phyloP scores from a whole-genome alignment of 1,284 basidiomycete genomes.

The Sporisorium sorghi region DNA sequence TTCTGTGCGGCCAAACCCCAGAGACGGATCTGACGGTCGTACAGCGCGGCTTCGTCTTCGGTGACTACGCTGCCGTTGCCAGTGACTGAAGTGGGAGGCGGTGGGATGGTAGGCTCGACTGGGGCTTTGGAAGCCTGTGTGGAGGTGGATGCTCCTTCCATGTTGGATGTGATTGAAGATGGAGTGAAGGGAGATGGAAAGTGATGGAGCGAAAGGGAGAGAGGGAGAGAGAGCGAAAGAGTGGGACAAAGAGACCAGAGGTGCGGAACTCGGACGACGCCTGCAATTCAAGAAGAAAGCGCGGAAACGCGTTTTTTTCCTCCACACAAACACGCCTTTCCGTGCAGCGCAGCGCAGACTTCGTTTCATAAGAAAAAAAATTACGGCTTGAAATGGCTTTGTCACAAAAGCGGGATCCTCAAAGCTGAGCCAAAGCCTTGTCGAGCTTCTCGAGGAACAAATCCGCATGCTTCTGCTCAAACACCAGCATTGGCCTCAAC shows the following conservation, averaged over 20 bases:
- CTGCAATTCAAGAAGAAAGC: conserved; percentile 4
- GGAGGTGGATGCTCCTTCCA: neutral
- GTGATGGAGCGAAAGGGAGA: conserved; percentile 1
- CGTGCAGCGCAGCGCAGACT: neutral
- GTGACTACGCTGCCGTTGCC: conserved; percentile 28
- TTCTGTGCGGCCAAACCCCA: conserved; percentile 99
- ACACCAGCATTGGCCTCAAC: conserved; percentile 72
- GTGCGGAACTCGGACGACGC: conserved; percentile 19
- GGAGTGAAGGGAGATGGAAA: neutral
- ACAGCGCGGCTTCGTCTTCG: conserved; percentile 84
- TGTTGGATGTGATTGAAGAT: conserved; percentile 5
- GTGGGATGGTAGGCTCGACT: conserved; percentile 3
- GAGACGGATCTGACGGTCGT: conserved; percentile 95
- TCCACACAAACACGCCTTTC: conserved; percentile 16
- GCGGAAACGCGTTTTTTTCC: conserved; percentile 13
- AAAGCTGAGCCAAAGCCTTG: conserved; percentile 39
- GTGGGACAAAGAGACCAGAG: neutral
- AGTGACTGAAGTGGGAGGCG: neutral
- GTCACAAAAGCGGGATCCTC: neutral
- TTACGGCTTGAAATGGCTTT: neutral
- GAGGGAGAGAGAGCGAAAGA: neutral
- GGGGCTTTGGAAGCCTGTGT: conserved; percentile 1
- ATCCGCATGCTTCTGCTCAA: conserved; percentile 71
- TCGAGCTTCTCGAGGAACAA: conserved; percentile 70
- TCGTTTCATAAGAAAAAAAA: neutral